phyloP scores from a whole-genome alignment of 345 rosid genomes.

The Euphorbia pulcherrima region DNA sequence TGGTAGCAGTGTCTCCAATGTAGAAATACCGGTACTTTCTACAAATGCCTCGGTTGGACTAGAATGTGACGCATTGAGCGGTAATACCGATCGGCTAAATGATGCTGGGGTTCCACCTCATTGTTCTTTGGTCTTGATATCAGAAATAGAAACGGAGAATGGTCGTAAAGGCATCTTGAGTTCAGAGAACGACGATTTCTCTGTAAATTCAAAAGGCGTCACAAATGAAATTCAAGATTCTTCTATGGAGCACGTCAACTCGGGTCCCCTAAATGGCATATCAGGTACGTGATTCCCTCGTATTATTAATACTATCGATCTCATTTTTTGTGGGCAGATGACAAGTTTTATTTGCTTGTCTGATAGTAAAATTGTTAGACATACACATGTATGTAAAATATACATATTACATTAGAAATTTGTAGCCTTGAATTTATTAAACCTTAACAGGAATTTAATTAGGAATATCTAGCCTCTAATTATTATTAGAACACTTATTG shows the following conservation, averaged over 20 bases:
- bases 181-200: constrained; percentile 38
- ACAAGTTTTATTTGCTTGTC: no score
- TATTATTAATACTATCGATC: not conserved
- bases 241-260: constrained; percentile 38
- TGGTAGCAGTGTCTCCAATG: constrained; percentile 33
- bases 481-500: no score
- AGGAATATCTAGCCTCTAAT: no score
- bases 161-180: constrained; percentile 28
- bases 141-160: constrained; percentile 61
- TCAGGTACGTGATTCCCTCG: constrained; percentile 10
- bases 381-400: no score
- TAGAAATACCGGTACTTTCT: constrained; percentile 35
- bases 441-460: no score
- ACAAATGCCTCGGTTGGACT: constrained; percentile 32
- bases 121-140: constrained; percentile 42
- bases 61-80: constrained; percentile 22
- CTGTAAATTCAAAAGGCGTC: constrained; percentile 35
- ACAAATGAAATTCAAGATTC: constrained; percentile 38
- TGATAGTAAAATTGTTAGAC: no score
- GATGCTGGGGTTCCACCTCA: constrained; percentile 36
- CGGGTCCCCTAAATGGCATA: constrained; percentile 43
- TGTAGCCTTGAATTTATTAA: no score
- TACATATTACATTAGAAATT: no score
- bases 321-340: not conserved
- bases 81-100: constrained; percentile 30